Evolutionary conservation across 306 rosid genomes (phyloP).

Genomic region (Lithocarpus polystachyus): DNA sequence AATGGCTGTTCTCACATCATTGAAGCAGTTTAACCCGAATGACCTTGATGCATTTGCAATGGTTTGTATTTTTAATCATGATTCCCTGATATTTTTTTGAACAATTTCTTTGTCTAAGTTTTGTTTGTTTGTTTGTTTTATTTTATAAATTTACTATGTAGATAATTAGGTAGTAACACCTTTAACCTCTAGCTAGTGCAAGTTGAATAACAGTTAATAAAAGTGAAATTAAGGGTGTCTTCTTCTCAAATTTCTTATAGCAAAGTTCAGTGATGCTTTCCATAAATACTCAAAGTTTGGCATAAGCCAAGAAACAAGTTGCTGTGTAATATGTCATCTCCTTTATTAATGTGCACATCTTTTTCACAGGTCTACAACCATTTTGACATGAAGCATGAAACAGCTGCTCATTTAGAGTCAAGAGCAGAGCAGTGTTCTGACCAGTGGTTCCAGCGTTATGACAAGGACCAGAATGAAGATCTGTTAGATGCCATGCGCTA

Average conservation of each 20-base stretch:
- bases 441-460: conserved; percentile 70
- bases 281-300: conserved; percentile 7
- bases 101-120: background rate
- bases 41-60: conserved; percentile 96
- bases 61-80: conserved; percentile 54
- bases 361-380: conserved; percentile 80
- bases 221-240: background rate
- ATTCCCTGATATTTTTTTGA: background rate
- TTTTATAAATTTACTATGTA: background rate
- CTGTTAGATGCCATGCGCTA: conserved; percentile 85
- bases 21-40: conserved; percentile 92
- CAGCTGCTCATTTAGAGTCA: conserved; percentile 86
- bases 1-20: conserved; percentile 95
- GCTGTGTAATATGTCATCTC: background rate
- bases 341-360: conserved; percentile 1
- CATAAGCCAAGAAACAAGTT: conserved; percentile 13
- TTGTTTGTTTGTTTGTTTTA: background rate
- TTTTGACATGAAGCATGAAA: conserved; percentile 96
- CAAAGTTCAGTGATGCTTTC: conserved; percentile 7
- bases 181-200: background rate
- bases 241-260: background rate
- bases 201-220: background rate
- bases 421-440: conserved; percentile 77
- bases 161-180: background rate
- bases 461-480: conserved; percentile 89